Conservation (phyloP, 2,329 filamentous ascomycete species). For the Fusarium continuum region DNA sequence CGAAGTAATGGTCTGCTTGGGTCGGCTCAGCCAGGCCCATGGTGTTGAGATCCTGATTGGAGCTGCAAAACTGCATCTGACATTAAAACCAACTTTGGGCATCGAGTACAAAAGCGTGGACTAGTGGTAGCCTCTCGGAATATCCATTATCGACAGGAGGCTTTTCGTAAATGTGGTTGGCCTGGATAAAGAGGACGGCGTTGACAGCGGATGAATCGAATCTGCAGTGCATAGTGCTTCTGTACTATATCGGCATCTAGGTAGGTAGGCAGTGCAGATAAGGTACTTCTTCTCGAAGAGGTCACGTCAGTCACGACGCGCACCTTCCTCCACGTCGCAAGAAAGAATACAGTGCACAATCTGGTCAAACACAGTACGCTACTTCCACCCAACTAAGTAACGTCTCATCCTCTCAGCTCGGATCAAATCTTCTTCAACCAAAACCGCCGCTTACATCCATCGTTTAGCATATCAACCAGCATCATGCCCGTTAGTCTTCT, state of each 20-base stretch:
- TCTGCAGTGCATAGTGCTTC: not conserved
- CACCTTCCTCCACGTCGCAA: not conserved
- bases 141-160: not conserved
- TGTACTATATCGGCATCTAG: constrained; percentile 2
- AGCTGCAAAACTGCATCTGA: constrained; percentile 5
- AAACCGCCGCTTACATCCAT: not conserved
- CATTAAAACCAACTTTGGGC: constrained; percentile 18
- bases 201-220: constrained; percentile 20
- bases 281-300: not conserved
- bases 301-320: constrained; percentile 2
- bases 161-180: not conserved
- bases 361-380: not conserved
- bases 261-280: not conserved
- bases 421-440: constrained; percentile 1
- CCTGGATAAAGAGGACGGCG: constrained; percentile 16
- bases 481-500: constrained; percentile 11
- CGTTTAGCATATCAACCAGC: not conserved
- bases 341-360: not conserved
- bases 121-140: not conserved
- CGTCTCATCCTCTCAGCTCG: not conserved
- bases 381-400: not conserved
- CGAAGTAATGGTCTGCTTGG: not conserved
- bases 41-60: constrained; percentile 2
- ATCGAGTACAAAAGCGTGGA: constrained; percentile 2
- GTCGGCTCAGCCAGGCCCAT: too few species aligned